Conservation (phyloP, 129 eudicot species). For the Artemisia annua region DNA sequence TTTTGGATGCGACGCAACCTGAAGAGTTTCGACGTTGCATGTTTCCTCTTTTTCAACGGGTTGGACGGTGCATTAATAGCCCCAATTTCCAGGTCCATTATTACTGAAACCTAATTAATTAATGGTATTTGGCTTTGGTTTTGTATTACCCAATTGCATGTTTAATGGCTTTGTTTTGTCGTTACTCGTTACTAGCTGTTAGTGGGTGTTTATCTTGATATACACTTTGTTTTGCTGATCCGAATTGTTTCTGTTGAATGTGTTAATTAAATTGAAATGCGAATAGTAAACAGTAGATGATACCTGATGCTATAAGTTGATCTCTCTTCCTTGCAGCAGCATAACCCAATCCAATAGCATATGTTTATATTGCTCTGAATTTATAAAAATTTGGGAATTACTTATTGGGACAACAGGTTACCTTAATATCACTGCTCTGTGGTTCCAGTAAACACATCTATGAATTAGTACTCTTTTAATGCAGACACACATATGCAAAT, state of each 20-base stretch:
- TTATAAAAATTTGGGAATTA: background rate
- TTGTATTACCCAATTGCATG: slow-evolving; percentile 4
- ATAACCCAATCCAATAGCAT: background rate
- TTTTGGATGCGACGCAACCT: slow-evolving; percentile 58
- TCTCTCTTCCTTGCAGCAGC: background rate
- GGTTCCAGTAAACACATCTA: background rate
- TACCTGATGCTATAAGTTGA: background rate
- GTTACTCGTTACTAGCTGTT: background rate
- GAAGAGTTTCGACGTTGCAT: slow-evolving; percentile 57
- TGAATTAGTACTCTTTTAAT: background rate
- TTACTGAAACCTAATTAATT: background rate
- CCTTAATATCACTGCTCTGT: background rate
- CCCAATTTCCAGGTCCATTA: slow-evolving; percentile 61
- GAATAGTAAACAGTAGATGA: background rate
- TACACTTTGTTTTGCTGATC: background rate
- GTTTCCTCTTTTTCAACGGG: slow-evolving; percentile 58
- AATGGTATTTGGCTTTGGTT: background rate
- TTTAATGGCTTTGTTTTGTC: slow-evolving; percentile 1
- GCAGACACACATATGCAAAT: background rate
- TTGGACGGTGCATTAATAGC: slow-evolving; percentile 59
- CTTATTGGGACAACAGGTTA: background rate
- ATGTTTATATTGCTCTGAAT: background rate
- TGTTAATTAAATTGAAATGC: background rate
- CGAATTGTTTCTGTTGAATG: background rate
- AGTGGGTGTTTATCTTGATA: background rate